phyloP scores from a whole-genome alignment of 352 stramenopile species.

The Pythium dissotocum region DNA sequence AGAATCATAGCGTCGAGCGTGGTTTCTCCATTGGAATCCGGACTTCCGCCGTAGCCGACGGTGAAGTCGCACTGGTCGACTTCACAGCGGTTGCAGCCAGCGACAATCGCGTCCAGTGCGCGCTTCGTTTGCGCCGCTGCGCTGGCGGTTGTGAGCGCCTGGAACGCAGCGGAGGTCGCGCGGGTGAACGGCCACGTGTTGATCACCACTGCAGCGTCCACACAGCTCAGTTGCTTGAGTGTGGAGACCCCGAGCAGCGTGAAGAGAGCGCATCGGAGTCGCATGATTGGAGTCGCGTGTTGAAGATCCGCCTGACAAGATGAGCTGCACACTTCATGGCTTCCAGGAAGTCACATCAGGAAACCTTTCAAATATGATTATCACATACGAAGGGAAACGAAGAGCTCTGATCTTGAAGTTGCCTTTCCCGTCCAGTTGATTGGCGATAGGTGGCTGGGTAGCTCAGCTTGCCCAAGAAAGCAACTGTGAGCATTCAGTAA shows the following conservation, averaged over 20 bases:
- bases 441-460: background rate
- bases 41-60: conserved; percentile 87
- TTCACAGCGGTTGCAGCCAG: conserved; percentile 78
- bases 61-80: conserved; percentile 88
- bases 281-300: background rate
- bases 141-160: conserved; percentile 31
- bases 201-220: conserved; percentile 54
- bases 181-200: conserved; percentile 86
- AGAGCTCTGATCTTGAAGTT: conserved; percentile 23
- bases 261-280: background rate
- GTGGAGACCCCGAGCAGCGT: background rate
- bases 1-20: conserved; percentile 93
- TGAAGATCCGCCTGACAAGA: background rate
- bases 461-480: too few relatives aligned
- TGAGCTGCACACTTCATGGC: background rate
- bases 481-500: background rate
- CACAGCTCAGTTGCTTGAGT: too few relatives aligned
- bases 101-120: conserved; percentile 65
- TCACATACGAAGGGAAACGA: conserved; percentile 8
- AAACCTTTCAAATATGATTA: conserved; percentile 14
- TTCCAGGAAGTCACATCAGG: background rate
- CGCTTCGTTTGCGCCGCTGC: background rate
- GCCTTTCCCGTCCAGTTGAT: background rate
- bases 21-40: conserved; percentile 84
- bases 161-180: conserved; percentile 68